Base-by-base conservation (phyloP, 2,329 filamentous ascomycete species). In the Fusarium subtropicale region DNA sequence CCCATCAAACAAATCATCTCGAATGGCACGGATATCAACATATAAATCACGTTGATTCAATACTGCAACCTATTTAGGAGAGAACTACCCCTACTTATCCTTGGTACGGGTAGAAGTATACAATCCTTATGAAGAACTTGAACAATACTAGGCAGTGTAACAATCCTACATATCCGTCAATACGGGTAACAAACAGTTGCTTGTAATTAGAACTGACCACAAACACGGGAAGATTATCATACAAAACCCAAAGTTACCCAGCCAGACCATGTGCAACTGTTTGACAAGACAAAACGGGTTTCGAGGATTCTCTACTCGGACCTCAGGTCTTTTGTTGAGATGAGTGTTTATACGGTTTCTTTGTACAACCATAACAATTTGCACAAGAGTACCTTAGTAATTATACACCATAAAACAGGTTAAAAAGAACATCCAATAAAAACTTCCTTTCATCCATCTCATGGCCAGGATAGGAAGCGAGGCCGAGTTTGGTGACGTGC, bases 401-500 rank as follows among this genome's bases (percentile, higher is more conserved):
- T 28, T 28, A 36, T 28, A 34, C 11, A 28, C 4, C 13, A 6
- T 22, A 11, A 15, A 24, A 22, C 28, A 34, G 11, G 28, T 22
- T 18, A 38, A 15, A 46, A 22, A 8, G 1, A 34, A 31, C 28
- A 36, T 15, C 45, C 53, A 52, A 47, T 58, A 24, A 34, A 45
- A 8, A 50, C 34, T 9, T 24, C 24, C 8, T 24, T 34, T 30
- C 13, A 39, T 28, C 39, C 41, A 48, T 13, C 15, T 44, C n/a
- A 28, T 41, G 13, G 13, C 52, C 13, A 16, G 34, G 20, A 47
- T 36, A 36, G 31, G 13, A 65, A 65, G 34, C 62, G 60, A 65
- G 42, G 64, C 62, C 62, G 62, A 65, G 46, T 44, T 44, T 38
- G 7, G 57, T 63, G 58, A 63, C 47, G 53, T 56, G 59, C 38